phyloP scores from a whole-genome alignment of 139 green algal species.

The Volvox africanus region DNA sequence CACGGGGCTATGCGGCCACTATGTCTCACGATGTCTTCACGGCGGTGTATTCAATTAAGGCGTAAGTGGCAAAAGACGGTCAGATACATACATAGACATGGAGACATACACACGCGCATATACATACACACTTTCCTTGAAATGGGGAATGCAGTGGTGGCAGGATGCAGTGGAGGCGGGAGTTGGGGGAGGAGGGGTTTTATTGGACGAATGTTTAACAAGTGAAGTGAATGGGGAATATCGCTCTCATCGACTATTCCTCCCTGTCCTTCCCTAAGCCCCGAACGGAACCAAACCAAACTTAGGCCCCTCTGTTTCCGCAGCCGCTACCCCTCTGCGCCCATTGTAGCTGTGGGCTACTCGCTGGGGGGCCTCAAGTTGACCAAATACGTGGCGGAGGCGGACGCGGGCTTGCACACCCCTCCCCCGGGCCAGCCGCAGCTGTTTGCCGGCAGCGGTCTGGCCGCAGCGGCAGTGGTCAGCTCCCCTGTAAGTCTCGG shows the following conservation, averaged over 20 bases:
- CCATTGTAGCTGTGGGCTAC: slow-evolving; percentile 78
- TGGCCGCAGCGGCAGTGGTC: slow-evolving; percentile 68
- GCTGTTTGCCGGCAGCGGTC: slow-evolving; percentile 56
- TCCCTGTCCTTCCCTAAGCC: no score
- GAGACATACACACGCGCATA: no score
- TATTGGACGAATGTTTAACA: no score
- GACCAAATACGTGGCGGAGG: slow-evolving; percentile 82
- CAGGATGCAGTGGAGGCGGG: no score
- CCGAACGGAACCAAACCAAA: no score
- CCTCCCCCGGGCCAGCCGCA: background rate
- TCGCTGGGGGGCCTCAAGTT: slow-evolving; percentile 81
- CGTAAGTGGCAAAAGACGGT: no score
- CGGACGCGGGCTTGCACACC: slow-evolving; percentile 65
- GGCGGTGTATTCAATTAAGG: slow-evolving; percentile 63
- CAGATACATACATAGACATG: no score
- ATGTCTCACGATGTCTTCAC: slow-evolving; percentile 70
- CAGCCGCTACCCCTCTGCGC: slow-evolving; percentile 72
- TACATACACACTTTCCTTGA: no score
- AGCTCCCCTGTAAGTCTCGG: slow-evolving; percentile 67
- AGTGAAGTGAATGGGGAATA: no score
- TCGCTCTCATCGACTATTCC: no score
- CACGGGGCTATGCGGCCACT: slow-evolving; percentile 66
- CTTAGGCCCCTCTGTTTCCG: background rate
- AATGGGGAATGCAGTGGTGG: no score
- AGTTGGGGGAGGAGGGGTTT: no score